These are phyloP conservation scores for Lipomyces sp. DNA, from an alignment of 805 yeast species.

Conservation along the genomic window DNA sequence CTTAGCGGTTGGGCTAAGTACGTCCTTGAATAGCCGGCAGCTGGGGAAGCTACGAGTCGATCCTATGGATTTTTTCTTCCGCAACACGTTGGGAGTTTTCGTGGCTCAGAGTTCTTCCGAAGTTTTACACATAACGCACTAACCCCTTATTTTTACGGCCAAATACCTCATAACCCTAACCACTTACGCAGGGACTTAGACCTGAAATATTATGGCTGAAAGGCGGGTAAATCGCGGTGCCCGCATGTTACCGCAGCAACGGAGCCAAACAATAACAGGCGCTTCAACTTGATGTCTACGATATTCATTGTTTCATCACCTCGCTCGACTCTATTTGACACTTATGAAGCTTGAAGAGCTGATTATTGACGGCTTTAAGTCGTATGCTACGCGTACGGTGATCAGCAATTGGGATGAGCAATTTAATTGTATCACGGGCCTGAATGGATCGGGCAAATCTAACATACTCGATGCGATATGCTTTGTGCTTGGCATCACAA, in stretches of 20 bases:
- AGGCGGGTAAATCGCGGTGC: neutral
- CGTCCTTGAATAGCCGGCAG: too few relatives aligned
- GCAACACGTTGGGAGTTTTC: too few relatives aligned
- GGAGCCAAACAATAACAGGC: neutral
- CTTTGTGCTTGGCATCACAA: conserved; percentile 94
- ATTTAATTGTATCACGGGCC: conserved; percentile 96
- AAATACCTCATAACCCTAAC: neutral
- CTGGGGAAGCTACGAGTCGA: too few relatives aligned
- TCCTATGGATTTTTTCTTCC: too few relatives aligned
- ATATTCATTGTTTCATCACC: neutral
- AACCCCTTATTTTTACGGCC: too few relatives aligned
- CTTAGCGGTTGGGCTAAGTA: too few relatives aligned
- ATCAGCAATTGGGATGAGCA: conserved; percentile 94
- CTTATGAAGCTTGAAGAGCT: conserved; percentile 92
- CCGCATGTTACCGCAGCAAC: neutral
- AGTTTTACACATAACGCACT: too few relatives aligned
- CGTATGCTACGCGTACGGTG: conserved; percentile 95
- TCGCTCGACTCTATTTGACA: neutral
- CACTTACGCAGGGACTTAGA: neutral
- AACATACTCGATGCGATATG: conserved; percentile 96
- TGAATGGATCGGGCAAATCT: conserved; percentile 97
- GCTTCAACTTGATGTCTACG: too few relatives aligned
- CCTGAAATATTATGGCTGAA: neutral
- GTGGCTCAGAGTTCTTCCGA: too few relatives aligned
- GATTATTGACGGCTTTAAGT: conserved; percentile 95